A percentile compares a stretch with the other conserved stretches of the same genome.
Evolutionary conservation across 1,284 basidiomycete genomes (phyloP).

Genomic region (Ustilago bromivora): DNA sequence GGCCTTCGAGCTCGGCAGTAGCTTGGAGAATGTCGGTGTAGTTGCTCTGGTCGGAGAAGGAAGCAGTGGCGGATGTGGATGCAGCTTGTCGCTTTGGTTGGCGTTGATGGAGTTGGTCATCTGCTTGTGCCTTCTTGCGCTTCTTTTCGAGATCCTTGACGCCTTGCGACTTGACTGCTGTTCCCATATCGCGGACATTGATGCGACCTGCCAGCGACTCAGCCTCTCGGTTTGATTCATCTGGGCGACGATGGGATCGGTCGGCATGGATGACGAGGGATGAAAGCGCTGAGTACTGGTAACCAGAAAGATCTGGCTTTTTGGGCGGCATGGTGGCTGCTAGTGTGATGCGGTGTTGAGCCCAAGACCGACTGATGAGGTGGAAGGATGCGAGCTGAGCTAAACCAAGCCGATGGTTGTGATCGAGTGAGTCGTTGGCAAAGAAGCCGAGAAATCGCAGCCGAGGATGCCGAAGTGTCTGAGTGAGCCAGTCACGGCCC

Average conservation of each 20-base stretch:
- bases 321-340: conserved; percentile 62
- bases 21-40: conserved; percentile 74
- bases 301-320: conserved; percentile 67
- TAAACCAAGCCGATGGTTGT: background rate
- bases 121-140: conserved; percentile 73
- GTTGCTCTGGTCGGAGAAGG: conserved; percentile 72
- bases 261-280: conserved; percentile 67
- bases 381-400: background rate
- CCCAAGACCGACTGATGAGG: background rate
- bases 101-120: conserved; percentile 49
- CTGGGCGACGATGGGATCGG: conserved; percentile 55
- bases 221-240: conserved; percentile 93
- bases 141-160: conserved; percentile 96
- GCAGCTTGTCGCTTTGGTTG: conserved; percentile 65
- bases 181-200: conserved; percentile 92
- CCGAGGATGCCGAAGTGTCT: background rate
- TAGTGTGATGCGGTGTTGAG: background rate
- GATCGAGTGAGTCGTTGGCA: background rate
- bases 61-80: conserved; percentile 74
- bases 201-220: conserved; percentile 93
- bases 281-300: conserved; percentile 68
- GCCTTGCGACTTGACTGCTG: conserved; percentile 82
- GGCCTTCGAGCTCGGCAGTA: conserved; percentile 82
- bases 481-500: background rate
- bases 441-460: background rate